A percentile compares a stretch with the other conserved stretches of the same genome.
phyloP scores from a whole-genome alignment of 352 stramenopile genomes.

The Phytophthora boehmeriae region DNA sequence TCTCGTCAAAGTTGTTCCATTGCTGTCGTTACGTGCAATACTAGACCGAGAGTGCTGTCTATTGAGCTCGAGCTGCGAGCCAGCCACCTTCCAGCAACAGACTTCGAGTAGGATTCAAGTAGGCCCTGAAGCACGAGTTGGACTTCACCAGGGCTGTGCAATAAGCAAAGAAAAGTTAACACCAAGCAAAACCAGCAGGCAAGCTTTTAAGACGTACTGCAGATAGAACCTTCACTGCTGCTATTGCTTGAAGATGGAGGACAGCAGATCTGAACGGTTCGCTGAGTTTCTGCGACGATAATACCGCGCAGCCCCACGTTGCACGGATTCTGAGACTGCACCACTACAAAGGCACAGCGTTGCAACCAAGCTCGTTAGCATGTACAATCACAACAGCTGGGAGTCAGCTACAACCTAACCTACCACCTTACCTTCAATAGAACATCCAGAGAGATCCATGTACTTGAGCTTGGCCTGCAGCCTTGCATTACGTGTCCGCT shows the following conservation, averaged over 20 bases:
- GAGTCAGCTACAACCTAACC: neutral
- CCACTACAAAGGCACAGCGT: constrained; percentile 35
- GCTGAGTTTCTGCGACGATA: constrained; percentile 66
- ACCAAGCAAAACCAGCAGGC: neutral
- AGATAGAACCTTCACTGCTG: constrained; percentile 35
- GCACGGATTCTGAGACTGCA: constrained; percentile 62
- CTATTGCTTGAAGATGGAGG: constrained; percentile 11
- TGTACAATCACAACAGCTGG: neutral
- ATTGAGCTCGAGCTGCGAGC: constrained; percentile 41
- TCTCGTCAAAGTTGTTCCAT: neutral
- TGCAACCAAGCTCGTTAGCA: neutral
- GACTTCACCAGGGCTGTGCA: constrained; percentile 53
- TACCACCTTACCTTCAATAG: constrained; percentile 54
- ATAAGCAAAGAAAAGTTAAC: constrained; percentile 6
- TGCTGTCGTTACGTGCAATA: neutral
- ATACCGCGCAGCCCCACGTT: constrained; percentile 59
- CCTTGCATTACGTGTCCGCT: constrained; percentile 27
- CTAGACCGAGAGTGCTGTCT: neutral
- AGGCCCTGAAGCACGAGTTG: constrained; percentile 46
- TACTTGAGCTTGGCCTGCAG: constrained; percentile 62
- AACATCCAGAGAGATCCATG: constrained; percentile 74
- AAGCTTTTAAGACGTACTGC: constrained; percentile 45
- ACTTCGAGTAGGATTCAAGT: constrained; percentile 33
- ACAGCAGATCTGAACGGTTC: constrained; percentile 67
- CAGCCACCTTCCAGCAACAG: constrained; percentile 58